These are phyloP conservation scores for Ganoderma boninense DNA, from an alignment of 1,284 basidiomycete species.

Conservation along the genomic window DNA sequence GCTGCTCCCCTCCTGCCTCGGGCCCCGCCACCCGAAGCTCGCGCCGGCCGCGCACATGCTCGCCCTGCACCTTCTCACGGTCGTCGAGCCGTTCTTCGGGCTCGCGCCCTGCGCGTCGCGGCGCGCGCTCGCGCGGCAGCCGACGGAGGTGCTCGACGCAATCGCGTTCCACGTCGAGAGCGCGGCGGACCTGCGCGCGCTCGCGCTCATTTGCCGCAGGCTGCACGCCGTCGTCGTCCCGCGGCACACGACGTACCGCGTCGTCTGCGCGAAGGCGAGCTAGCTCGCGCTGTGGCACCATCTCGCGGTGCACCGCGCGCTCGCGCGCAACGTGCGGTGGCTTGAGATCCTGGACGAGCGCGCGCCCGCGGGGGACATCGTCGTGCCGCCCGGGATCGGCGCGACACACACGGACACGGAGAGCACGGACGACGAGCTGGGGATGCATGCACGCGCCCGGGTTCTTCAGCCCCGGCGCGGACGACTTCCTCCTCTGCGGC, in stretches of 20 bases:
- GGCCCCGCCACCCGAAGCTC: slow-evolving; percentile 62
- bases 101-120: slow-evolving; percentile 44
- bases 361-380: slow-evolving; percentile 42
- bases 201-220: slow-evolving; percentile 62
- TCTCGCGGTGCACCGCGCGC: slow-evolving; percentile 57
- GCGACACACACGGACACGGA: slow-evolving; percentile 65
- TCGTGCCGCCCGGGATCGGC: slow-evolving; percentile 56
- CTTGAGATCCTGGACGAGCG: slow-evolving; percentile 70
- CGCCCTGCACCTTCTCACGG: slow-evolving; percentile 62
- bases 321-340: slow-evolving; percentile 65
- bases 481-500: slow-evolving; percentile 62
- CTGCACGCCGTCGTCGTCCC: slow-evolving; percentile 63
- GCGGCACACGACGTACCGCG: slow-evolving; percentile 66
- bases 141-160: slow-evolving; percentile 69
- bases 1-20: slow-evolving; percentile 58
- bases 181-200: slow-evolving; percentile 57
- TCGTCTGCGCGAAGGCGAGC: slow-evolving; percentile 63
- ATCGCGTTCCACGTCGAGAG: slow-evolving; percentile 62
- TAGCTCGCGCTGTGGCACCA: slow-evolving; percentile 69
- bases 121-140: slow-evolving; percentile 65
- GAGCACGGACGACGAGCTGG: slow-evolving; percentile 63
- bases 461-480: slow-evolving; percentile 52
- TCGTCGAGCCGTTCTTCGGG: slow-evolving; percentile 70
- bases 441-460: slow-evolving; percentile 53
- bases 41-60: slow-evolving; percentile 65